Conservation (phyloP, 2,329 filamentous ascomycete genomes). For the Aspergillus tanneri region DNA sequence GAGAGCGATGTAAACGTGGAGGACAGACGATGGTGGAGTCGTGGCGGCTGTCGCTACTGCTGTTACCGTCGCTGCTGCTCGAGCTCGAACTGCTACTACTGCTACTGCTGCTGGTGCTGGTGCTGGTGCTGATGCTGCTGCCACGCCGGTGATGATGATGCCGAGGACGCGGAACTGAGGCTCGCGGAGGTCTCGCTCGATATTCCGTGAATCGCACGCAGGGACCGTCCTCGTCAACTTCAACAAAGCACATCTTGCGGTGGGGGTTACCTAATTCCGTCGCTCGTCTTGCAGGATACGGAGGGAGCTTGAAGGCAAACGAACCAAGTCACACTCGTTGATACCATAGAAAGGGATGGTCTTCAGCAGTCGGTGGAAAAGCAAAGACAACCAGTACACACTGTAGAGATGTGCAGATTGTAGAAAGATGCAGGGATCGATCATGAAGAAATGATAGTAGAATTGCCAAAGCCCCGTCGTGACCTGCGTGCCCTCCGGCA, state of each 20-base stretch:
- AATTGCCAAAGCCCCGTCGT: not conserved
- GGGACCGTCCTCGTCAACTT: conserved; percentile 13
- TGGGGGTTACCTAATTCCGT: too few relatives aligned
- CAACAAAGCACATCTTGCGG: conserved; percentile 19
- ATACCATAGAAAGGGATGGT: too few relatives aligned
- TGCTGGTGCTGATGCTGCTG: not conserved
- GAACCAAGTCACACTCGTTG: too few relatives aligned
- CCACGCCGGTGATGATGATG: not conserved
- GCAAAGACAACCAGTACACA: too few relatives aligned
- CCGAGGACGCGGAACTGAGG: conserved; percentile 8
- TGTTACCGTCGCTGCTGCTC: conserved; percentile 5
- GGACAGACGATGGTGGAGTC: conserved; percentile 2
- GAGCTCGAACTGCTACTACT: conserved; percentile 1
- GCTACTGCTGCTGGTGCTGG: conserved; percentile 2
- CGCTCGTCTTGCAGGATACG: too few relatives aligned
- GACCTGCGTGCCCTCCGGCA: not conserved
- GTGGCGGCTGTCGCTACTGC: conserved; percentile 9
- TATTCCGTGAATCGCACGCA: conserved; percentile 15
- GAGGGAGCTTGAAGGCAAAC: too few relatives aligned
- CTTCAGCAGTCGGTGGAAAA: too few relatives aligned
- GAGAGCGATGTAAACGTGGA: not conserved
- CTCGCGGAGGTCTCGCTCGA: conserved; percentile 6
- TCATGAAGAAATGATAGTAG: too few relatives aligned
- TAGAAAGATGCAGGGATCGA: too few relatives aligned
- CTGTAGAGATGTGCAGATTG: too few relatives aligned